Percentiles rank a stretch among this genome's conserved stretches.
phyloP scores from a whole-genome alignment of 1,139 yeast species.

The Tardiomyces blankii region DNA sequence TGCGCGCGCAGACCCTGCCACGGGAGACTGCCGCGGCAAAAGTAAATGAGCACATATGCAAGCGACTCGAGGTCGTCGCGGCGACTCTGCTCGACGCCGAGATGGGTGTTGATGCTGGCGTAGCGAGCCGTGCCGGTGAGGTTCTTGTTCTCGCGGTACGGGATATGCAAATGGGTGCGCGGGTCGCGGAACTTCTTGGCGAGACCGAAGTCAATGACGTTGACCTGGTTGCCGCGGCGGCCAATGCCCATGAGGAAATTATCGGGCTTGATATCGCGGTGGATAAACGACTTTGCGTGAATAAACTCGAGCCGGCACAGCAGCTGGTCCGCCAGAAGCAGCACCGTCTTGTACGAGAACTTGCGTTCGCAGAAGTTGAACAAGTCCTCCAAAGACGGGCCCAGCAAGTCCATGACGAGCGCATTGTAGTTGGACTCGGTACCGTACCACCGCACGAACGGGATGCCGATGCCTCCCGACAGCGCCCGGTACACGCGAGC shows the following conservation, averaged over 20 bases:
- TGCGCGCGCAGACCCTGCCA: slow-evolving; percentile 99
- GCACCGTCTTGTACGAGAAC: slow-evolving; percentile 86
- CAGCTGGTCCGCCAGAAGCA: slow-evolving; percentile 87
- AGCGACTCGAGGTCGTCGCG: slow-evolving; percentile 94
- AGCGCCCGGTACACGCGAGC: slow-evolving; percentile 90
- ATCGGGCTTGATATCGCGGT: slow-evolving; percentile 84
- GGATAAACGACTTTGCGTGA: slow-evolving; percentile 92
- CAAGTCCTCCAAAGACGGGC: slow-evolving; percentile 91
- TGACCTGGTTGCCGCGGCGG: slow-evolving; percentile 87
- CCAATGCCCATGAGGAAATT: slow-evolving; percentile 97
- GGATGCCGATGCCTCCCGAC: slow-evolving; percentile 96
- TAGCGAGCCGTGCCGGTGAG: slow-evolving; percentile 97
- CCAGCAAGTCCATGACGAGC: slow-evolving; percentile 89
- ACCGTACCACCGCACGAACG: slow-evolving; percentile 95
- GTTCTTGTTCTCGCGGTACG: slow-evolving; percentile 92
- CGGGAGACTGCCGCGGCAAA: slow-evolving; percentile 90
- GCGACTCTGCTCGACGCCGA: slow-evolving; percentile 94
- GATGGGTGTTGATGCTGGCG: slow-evolving; percentile 90
- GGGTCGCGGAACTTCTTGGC: slow-evolving; percentile 96
- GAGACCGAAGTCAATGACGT: slow-evolving; percentile 93
- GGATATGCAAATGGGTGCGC: slow-evolving; percentile 89
- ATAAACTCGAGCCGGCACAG: slow-evolving; percentile 90
- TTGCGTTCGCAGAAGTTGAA: slow-evolving; percentile 93
- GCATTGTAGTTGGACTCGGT: slow-evolving; percentile 95
- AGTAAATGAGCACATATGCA: slow-evolving; percentile 91